A percentile compares a stretch with the other conserved stretches of the same genome.
Evolutionary conservation across 345 rosid genomes (phyloP).

Genomic region (Citrus cavaleriei): DNA sequence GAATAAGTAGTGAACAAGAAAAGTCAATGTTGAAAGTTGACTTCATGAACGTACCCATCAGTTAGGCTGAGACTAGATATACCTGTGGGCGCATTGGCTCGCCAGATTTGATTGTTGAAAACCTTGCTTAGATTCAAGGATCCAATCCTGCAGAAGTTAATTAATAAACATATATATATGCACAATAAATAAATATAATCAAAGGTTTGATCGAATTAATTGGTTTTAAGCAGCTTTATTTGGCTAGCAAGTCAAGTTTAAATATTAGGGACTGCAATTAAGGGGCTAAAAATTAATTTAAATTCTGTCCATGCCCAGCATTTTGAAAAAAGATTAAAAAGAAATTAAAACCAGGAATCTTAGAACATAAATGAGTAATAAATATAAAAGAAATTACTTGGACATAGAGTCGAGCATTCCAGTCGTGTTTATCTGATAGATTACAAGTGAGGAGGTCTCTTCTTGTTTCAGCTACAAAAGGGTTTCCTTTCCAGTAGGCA

Average conservation of each 20-base stretch:
- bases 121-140: slow-evolving; percentile 57
- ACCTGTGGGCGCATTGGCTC: slow-evolving; percentile 74
- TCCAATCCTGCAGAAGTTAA: slow-evolving; percentile 61
- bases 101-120: slow-evolving; percentile 70
- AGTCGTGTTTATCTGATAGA: slow-evolving; percentile 49
- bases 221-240: no score
- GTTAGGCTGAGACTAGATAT: not conserved
- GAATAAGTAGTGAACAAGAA: not conserved
- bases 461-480: slow-evolving; percentile 48
- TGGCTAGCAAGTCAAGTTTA: no score
- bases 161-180: no score
- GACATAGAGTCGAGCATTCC: slow-evolving; percentile 72
- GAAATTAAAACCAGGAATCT: not conserved
- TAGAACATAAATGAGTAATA: no score
- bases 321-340: no score
- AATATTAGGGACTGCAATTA: no score
- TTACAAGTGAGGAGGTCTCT: slow-evolving; percentile 66
- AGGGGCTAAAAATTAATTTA: no score
- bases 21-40: not conserved
- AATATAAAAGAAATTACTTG: slow-evolving; percentile 36
- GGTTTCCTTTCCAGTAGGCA: slow-evolving; percentile 93
- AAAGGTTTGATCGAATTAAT: no score
- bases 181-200: no score
- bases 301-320: no score
- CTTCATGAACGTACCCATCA: not conserved